Conservation (phyloP, 768 basidiomycete genomes). For the Erythrobasidium yunnanense region DNA sequence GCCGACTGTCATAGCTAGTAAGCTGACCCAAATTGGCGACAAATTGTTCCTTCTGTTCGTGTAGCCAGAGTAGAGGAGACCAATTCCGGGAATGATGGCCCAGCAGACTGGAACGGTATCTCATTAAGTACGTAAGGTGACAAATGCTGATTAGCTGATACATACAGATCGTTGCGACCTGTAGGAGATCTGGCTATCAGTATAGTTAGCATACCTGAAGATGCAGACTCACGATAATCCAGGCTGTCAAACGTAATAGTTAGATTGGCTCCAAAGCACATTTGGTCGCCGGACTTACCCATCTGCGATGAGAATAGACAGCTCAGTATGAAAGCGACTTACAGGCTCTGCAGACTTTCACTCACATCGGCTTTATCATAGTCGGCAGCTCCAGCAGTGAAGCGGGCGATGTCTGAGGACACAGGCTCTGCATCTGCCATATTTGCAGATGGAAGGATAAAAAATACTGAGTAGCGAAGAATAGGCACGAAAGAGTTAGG, state of each 20-base stretch:
- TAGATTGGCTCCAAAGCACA: too few relatives aligned
- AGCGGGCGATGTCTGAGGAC: not conserved
- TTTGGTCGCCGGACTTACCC: not conserved
- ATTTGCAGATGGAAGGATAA: too few relatives aligned
- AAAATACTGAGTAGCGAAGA: too few relatives aligned
- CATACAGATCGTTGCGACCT: slow-evolving; percentile 1
- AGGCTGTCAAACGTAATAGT: too few relatives aligned
- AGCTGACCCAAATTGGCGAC: not conserved
- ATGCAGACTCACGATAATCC: not conserved
- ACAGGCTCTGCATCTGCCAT: not conserved
- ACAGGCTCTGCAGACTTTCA: not conserved
- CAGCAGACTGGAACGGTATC: slow-evolving; percentile 24
- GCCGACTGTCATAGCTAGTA: not conserved
- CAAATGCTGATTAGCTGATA: not conserved
- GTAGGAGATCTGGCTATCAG: too few relatives aligned
- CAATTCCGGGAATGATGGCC: slow-evolving; percentile 19
- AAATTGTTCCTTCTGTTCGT: slow-evolving; percentile 12
- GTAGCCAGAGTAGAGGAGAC: slow-evolving; percentile 18
- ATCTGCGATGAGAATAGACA: too few relatives aligned
- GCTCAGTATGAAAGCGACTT: not conserved
- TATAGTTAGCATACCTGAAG: not conserved
- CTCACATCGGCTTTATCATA: not conserved
- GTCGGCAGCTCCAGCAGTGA: not conserved
- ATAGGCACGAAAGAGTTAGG: too few relatives aligned
- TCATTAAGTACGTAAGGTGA: too few relatives aligned